Conservation (phyloP, 306 rosid species). For the Mucuna pruriens region DNA sequence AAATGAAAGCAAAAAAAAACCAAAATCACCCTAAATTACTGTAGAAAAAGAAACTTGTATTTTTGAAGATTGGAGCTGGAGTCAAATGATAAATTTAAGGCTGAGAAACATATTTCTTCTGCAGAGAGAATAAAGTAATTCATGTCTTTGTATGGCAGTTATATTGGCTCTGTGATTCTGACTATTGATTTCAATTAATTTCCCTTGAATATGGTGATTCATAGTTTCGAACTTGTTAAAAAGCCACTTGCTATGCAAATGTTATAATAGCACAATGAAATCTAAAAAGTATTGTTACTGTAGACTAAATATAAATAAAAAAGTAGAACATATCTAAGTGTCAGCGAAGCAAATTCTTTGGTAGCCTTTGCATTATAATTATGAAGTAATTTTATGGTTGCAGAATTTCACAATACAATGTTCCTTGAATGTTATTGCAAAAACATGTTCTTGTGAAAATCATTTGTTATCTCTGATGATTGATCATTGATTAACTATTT, state of each 20-base stretch:
- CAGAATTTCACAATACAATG: background rate
- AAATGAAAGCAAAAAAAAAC: background rate
- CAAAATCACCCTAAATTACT: background rate
- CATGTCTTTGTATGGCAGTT: background rate
- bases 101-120: background rate
- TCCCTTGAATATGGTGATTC: background rate
- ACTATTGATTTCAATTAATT: background rate
- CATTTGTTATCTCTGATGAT: conserved; percentile 23
- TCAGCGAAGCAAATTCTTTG: conserved; percentile 5
- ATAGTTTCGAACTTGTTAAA: background rate
- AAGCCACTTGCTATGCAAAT: conserved; percentile 9
- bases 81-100: conserved; percentile 19
- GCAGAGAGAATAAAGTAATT: conserved; percentile 1
- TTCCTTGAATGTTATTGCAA: conserved; percentile 4
- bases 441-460: background rate
- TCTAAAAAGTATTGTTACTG: background rate
- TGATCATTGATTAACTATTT: conserved; percentile 23
- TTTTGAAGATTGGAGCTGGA: conserved; percentile 3
- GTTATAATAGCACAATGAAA: background rate
- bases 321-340: background rate
- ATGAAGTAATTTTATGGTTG: background rate
- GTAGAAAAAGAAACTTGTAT: background rate
- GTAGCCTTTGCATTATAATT: background rate
- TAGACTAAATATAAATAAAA: background rate
- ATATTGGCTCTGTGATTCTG: background rate